Evolutionary conservation across 106 monocot species (phyloP).

Genomic region (Dendrobium officinale): DNA sequence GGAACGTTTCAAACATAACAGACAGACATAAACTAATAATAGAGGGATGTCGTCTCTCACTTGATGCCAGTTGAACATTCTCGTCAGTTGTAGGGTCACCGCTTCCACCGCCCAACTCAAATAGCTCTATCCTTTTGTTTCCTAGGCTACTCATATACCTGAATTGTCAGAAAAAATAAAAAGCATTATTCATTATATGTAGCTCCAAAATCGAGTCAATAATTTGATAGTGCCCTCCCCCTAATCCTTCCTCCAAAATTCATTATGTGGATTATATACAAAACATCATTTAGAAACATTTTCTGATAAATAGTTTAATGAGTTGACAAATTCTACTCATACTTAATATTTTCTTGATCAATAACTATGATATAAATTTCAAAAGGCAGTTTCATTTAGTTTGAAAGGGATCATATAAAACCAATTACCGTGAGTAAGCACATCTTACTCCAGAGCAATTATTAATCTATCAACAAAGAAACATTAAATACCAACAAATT

Average conservation of each 20-base stretch:
- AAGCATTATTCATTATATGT: neutral
- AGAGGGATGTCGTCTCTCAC: slow-evolving; percentile 22
- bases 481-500: neutral
- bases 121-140: slow-evolving; percentile 94
- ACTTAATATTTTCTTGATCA: neutral
- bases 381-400: neutral
- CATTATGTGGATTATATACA: neutral
- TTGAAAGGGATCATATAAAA: neutral
- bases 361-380: neutral
- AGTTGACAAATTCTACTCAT: neutral
- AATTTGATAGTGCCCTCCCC: neutral
- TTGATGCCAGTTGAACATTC: slow-evolving; percentile 83
- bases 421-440: neutral
- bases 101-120: slow-evolving; percentile 78
- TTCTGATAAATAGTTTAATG: neutral
- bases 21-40: neutral
- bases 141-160: slow-evolving; percentile 92
- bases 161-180: neutral
- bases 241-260: neutral
- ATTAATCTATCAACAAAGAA: neutral
- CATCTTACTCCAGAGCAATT: neutral
- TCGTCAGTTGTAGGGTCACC: slow-evolving; percentile 63
- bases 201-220: neutral
- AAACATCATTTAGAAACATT: neutral
- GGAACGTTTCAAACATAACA: neutral